Evolutionary conservation across 495 filamentous ascomycete species (phyloP), one percentile per base, ranked within the genome.

Genomic region (Pyrenopolyporus hunteri): DNA sequence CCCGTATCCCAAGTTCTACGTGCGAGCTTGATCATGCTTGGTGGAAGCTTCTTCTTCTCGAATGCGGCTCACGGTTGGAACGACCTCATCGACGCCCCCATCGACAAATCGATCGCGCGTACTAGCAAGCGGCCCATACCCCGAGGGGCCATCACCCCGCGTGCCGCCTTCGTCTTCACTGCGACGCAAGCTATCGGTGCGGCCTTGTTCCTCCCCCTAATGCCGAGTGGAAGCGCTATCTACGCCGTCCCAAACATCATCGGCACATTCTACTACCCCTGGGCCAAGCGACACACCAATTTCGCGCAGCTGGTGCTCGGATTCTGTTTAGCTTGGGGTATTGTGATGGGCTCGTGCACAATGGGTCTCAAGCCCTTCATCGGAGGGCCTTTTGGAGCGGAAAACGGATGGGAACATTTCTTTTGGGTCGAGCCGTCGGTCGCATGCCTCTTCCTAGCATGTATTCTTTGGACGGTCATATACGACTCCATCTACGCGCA

Each of bases 401-500:
- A 23, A 16, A 13, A 26, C 11, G 33, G 42, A 26, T 47, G 42
- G 22, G 17, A 43, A 36, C 49, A 46, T 5, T 35, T 23, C 22
- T 58, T 59, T 14, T 67, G 58, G 51, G 47, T 47, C 28, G 63
- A 65, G 17, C 48, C 53, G 40, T 59, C 63, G 33, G 56, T 59
- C 4, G 19, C 63, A 14, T 52, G 53, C 28, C 37, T 74, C 35
- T 68, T 68, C 11, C 23, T 68, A 19, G 69, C 74, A 1, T 51
- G 40, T 28, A 57, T 66, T 1, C 46, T 75, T 4, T 79, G 73
- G 75, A 68, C 69, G 6, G 60, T 73, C 45, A 70, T 75, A 25
- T 76, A 71, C 58, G 75, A 79, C 59, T 76, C 75, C 8, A 70
- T 79, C 47, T 79, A 78, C 57, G 75, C 76, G 20, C 70, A 74